Conservation (phyloP, 345 rosid species). For the Eucalyptus paniculata region DNA sequence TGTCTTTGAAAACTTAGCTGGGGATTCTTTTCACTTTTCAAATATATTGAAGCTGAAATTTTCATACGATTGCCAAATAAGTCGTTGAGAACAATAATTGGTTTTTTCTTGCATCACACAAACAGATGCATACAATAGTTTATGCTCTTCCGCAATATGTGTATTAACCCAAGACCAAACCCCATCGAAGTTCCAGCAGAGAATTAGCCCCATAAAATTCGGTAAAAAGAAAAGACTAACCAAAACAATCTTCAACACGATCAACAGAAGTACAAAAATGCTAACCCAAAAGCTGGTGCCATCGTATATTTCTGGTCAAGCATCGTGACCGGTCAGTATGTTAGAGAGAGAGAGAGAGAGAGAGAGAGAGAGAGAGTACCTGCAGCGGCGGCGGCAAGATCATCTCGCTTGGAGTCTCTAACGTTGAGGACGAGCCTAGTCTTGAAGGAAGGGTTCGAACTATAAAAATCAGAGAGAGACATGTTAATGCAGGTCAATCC, state of each 20-base stretch:
- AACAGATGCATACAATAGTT: not conserved
- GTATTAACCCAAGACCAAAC: not conserved
- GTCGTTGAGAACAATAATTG: not conserved
- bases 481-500: too few species aligned
- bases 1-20: too few species aligned
- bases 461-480: too few species aligned
- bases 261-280: not conserved
- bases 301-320: not conserved
- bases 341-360: too few species aligned
- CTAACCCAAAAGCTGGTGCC: not conserved
- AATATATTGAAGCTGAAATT: not conserved
- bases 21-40: too few species aligned
- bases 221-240: not conserved
- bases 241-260: not conserved
- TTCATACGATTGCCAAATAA: not conserved
- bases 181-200: not conserved
- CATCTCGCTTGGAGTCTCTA: too few species aligned
- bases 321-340: not conserved
- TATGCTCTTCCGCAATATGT: not conserved
- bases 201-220: not conserved
- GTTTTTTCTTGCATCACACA: not conserved
- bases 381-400: too few species aligned
- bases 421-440: too few species aligned
- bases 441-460: too few species aligned
- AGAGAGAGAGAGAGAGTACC: too few species aligned